A percentile compares a stretch with the other conserved stretches of the same genome.
These are phyloP conservation scores for Nothopassalora personata DNA, from an alignment of 2,329 filamentous ascomycete species.

Conservation along the genomic window DNA sequence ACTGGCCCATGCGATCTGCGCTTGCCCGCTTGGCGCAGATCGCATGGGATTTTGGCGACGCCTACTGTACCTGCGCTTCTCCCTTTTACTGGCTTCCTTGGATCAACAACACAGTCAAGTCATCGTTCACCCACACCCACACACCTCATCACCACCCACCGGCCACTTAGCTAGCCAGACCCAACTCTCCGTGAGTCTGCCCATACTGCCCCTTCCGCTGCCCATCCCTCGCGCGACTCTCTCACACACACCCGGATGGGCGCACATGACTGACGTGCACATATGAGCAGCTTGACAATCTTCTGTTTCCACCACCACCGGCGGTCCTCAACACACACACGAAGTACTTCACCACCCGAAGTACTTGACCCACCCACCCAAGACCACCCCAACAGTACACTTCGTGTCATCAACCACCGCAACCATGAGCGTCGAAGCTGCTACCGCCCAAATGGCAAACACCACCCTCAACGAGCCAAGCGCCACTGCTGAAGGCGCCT, in stretches of 20 bases:
- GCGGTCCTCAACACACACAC: constrained; percentile 40
- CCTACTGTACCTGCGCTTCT: constrained; percentile 8
- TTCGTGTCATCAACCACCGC: constrained; percentile 53
- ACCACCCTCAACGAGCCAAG: constrained; percentile 57
- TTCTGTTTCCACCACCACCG: constrained; percentile 42
- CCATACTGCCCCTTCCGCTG: neutral
- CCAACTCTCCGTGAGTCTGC: constrained; percentile 37
- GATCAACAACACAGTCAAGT: constrained; percentile 24
- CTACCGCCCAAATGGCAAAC: constrained; percentile 65
- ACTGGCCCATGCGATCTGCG: too few relatives aligned
- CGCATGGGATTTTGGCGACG: constrained; percentile 6
- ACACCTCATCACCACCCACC: constrained; percentile 19
- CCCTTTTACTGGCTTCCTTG: constrained; percentile 9
- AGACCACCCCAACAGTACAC: constrained; percentile 18
- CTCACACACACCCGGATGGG: neutral
- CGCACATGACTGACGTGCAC: constrained; percentile 9
- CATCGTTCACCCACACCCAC: constrained; percentile 15
- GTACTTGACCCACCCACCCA: constrained; percentile 13
- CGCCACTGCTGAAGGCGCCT: constrained; percentile 53
- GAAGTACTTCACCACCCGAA: constrained; percentile 27
- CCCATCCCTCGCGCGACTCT: neutral
- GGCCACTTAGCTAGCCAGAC: constrained; percentile 45
- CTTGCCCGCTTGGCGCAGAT: constrained; percentile 1
- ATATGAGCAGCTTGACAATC: constrained; percentile 41
- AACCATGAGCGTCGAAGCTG: constrained; percentile 89